Evolutionary conservation across 2,329 filamentous ascomycete genomes (phyloP).

Genomic region (Chrysoporthe puriensis): DNA sequence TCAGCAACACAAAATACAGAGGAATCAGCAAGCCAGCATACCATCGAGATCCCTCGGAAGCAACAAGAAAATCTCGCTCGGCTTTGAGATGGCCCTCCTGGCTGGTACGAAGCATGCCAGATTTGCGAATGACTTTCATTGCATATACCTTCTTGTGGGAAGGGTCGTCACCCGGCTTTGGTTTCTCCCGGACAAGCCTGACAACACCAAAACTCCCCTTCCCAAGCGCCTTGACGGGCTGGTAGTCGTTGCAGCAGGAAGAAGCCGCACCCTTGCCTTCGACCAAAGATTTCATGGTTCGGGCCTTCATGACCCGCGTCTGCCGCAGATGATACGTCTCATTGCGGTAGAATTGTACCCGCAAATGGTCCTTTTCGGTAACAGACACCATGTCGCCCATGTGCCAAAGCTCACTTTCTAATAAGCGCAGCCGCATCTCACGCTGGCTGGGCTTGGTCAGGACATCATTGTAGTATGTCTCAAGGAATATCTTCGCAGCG

Average conservation of each 20-base stretch:
- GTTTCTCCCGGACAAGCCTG: constrained; percentile 74
- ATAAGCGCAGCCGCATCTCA: constrained; percentile 60
- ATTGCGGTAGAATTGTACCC: constrained; percentile 63
- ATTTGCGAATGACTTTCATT: constrained; percentile 97
- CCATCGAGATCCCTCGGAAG: constrained; percentile 85
- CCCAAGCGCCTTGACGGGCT: constrained; percentile 79
- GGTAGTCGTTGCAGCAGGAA: constrained; percentile 62
- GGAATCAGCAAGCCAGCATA: constrained; percentile 38
- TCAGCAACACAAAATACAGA: constrained; percentile 16
- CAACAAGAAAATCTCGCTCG: constrained; percentile 88
- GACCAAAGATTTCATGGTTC: constrained; percentile 43
- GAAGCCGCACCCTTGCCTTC: constrained; percentile 17
- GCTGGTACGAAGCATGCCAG: constrained; percentile 85
- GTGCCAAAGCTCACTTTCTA: constrained; percentile 67
- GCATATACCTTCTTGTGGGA: constrained; percentile 71
- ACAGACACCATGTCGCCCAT: constrained; percentile 52
- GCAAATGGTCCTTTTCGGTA: constrained; percentile 57
- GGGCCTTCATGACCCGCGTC: constrained; percentile 69
- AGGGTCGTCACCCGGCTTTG: constrained; percentile 34
- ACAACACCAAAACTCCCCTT: constrained; percentile 97
- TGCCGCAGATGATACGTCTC: constrained; percentile 80
- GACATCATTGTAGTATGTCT: constrained; percentile 79
- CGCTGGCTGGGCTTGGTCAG: constrained; percentile 62
- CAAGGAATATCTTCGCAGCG: constrained; percentile 83
- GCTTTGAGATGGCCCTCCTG: constrained; percentile 93